Conservation (phyloP, 1,284 basidiomycete genomes). For the Cerioporus squamosus region DNA sequence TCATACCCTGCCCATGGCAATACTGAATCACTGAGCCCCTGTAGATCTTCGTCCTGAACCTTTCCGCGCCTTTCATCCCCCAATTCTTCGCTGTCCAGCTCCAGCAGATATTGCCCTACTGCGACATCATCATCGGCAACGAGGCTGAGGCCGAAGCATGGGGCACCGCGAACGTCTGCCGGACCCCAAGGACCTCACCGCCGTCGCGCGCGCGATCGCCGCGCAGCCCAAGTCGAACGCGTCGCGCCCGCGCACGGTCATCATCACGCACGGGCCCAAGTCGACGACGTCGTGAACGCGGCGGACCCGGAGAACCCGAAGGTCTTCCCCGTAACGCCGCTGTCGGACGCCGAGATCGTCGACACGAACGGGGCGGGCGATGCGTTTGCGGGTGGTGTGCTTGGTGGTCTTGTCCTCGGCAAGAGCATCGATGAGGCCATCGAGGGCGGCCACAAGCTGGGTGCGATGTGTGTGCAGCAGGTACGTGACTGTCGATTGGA, state of each 20-base stretch:
- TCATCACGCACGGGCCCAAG: constrained; percentile 92
- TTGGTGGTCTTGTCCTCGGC: constrained; percentile 85
- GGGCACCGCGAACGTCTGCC: constrained; percentile 68
- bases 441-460: constrained; percentile 89
- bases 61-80: constrained; percentile 97
- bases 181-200: constrained; percentile 64
- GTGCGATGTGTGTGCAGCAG: constrained; percentile 87
- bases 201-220: constrained; percentile 79
- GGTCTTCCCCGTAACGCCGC: constrained; percentile 65
- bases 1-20: not conserved
- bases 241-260: constrained; percentile 78
- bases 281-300: constrained; percentile 82
- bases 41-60: constrained; percentile 88
- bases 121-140: constrained; percentile 92
- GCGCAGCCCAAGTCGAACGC: constrained; percentile 71
- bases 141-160: constrained; percentile 93
- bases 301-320: constrained; percentile 57
- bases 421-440: constrained; percentile 84
- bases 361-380: constrained; percentile 99
- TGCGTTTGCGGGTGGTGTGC: constrained; percentile 97
- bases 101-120: constrained; percentile 79
- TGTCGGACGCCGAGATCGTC: constrained; percentile 78
- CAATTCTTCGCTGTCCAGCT: constrained; percentile 92
- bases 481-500: constrained; percentile 46
- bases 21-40: not conserved